Base-by-base conservation (phyloP, 1,284 basidiomycete species). In the Fomitiporia mediterranea region DNA sequence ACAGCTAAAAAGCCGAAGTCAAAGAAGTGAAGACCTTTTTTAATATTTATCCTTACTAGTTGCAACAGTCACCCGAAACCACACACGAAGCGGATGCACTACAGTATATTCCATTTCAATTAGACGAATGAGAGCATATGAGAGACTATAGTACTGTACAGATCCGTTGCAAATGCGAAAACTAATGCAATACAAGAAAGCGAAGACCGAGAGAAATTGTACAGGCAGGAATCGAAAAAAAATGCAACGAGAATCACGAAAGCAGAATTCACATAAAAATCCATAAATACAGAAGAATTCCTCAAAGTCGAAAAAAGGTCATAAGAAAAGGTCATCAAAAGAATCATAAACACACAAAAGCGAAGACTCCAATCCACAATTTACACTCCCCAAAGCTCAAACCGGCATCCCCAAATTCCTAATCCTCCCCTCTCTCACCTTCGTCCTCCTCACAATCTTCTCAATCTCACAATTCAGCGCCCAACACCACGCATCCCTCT, bases 401-500 rank as follows among this genome's bases (percentile, higher is more conserved):
- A 43, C 27, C 4, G 44, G 53, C 19, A 21, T 74, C 2, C 86
- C 87, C 5, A 74, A 74, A 55, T 80, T 76, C 66, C 84, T 76
- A 61, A 87, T 66, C 64, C 67, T 76, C 46, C 70, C 72, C 66
- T 89, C 87, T 62, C 85, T 73, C 13, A 77, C 78, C 64, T 63
- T 73, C 62, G 80, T 77, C n/a, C 68, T 70, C 65, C 85, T 72
- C 51, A 79, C 78, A 6, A 87, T 69, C 69, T 82, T 86, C 70
- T 94, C 91, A 56, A 94, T 90, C 72, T 93, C 91, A 53, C 78
- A 79, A 61, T 86, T 88, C 62, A 94, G 70, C 15, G 88, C 89
- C 82, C 88, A 92, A 65, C 90, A 91, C 92, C 91, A 94, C 23
- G 86, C 77, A 67, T 94, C 91, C 27, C 91, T 74, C 68, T 94